Base-by-base conservation (phyloP, 345 rosid species). In the Bruguiera parviflora region DNA sequence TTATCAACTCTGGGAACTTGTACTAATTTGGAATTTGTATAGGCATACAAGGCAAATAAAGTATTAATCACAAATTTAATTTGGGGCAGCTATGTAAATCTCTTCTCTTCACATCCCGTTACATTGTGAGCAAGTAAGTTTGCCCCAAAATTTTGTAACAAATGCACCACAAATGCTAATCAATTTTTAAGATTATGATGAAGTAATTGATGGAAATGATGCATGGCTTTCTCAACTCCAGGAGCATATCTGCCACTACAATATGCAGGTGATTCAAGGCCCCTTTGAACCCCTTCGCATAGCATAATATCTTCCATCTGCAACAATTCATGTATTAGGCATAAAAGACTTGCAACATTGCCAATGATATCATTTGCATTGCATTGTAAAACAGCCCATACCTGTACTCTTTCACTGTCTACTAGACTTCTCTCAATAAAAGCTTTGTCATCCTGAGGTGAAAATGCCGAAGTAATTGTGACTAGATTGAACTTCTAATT, bases 341-440 rank as follows among this genome's bases (percentile, higher is more conserved):
- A 4, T 28, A 46, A 0, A 49, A 47, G 20, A 46, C 64, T 15
- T 13, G 29, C 53, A 28, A 56, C 3, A 49, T 3, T 25, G 22
- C 61, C 29, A 13, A 8, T 47, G 5, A 15, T 10, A 39, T 64
- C 39, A 88, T 87, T 89, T 81, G 92, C 31, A 85, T 86, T 60
- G 49, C 49, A 43, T 19, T 15, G 3, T 13, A 51, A 25, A 43
- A 43, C 49, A 43, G 16, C 49, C 49, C 19, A 16, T 60, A 90
- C 92, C 96, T 91, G 97, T 29, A 94, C 95, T 65, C 57, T 78
- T 58, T 89, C 88, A 47, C 98, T 91, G n/a, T 89, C 91, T 47
- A 71, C 79, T 2, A 89, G 75, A 75, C 98, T 88, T 80, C 77
- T 81, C 78, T 82, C 87, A 6, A 84, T 74, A 68, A 85, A 89